Evolutionary conservation across 495 filamentous ascomycete species (phyloP).

Genomic region (Podospora appendiculata): DNA sequence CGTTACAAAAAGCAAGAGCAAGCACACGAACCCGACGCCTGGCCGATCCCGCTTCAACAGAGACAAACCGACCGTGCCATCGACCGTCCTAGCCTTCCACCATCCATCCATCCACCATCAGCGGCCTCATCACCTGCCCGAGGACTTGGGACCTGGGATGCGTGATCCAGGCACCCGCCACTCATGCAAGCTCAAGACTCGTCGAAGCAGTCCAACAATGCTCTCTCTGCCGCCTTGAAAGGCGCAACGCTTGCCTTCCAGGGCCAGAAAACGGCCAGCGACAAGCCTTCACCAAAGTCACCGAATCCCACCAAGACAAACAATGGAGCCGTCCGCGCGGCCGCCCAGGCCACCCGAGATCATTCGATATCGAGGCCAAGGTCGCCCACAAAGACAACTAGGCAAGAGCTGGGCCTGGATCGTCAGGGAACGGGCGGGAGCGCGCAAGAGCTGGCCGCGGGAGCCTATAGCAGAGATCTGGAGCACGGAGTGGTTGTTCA

Average conservation of each 20-base stretch:
- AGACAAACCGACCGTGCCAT: too few relatives aligned
- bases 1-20: too few relatives aligned
- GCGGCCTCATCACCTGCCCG: too few relatives aligned
- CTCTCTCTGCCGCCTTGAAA: slow-evolving; percentile 17
- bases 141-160: too few relatives aligned
- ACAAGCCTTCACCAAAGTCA: slow-evolving; percentile 10
- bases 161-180: too few relatives aligned
- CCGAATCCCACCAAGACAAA: slow-evolving; percentile 2
- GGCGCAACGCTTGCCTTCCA: slow-evolving; percentile 41
- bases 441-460: not conserved
- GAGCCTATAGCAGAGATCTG: not conserved
- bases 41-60: too few relatives aligned
- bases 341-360: slow-evolving; percentile 24
- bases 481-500: slow-evolving; percentile 4
- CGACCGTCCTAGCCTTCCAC: too few relatives aligned
- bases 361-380: slow-evolving; percentile 3
- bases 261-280: slow-evolving; percentile 10
- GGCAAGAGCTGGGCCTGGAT: not conserved
- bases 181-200: too few relatives aligned
- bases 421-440: slow-evolving; percentile 10
- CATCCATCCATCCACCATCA: too few relatives aligned
- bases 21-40: too few relatives aligned
- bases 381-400: not conserved
- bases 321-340: slow-evolving; percentile 45
- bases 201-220: too few relatives aligned